Evolutionary conservation across 306 rosid genomes (phyloP), one percentile per base, ranked within the genome.

Genomic region (Phaseolus lunatus): DNA sequence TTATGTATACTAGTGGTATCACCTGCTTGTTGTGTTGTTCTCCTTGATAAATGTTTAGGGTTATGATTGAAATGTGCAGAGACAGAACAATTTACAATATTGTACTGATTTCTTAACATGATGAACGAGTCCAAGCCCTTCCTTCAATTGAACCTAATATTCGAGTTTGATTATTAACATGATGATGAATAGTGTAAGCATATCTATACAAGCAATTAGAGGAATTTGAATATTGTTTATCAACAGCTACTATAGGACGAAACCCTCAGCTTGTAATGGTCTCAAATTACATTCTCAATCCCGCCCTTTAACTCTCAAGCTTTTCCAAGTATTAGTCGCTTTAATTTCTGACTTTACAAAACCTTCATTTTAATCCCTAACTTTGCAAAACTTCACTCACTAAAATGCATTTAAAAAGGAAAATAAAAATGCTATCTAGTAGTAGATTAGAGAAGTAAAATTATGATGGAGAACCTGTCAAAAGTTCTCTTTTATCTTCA

Each of bases 1-100:
- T 33, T 27, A 7, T 75, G 53, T 53, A 29, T 48, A 57, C 80
- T 61, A 78, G 57, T 69, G 62, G 43, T 20, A 72, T 78, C 48
- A 19, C 74, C 45, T 72, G 33, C 47, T 14, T 54, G 14, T 54
- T 9, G 12, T 53, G 67, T 71, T 65, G 16, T 44, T 37, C 37
- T 26, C 57, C 16, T 52, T 49, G 23, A 49, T 77, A 23, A 56
- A 43, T 43, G 37, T 78, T 77, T 58, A 19, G 59, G 75, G 79
- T 45, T 41, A 35, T n/a, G 64, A 33, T 47, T 56, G 76, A 33
- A 33, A 33, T 47, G 37, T 67, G 29, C 72, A 16, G 5, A 37
- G 35, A 31, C 27, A 62, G 43, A 70, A 77, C 37, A 67, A 20
- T 70, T 78, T 3, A 33, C 12, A 16, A 31, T 62, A 20, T 20